Evolutionary conservation across 2,329 filamentous ascomycete species (phyloP).

Genomic region (Calonectria fujianensis): DNA sequence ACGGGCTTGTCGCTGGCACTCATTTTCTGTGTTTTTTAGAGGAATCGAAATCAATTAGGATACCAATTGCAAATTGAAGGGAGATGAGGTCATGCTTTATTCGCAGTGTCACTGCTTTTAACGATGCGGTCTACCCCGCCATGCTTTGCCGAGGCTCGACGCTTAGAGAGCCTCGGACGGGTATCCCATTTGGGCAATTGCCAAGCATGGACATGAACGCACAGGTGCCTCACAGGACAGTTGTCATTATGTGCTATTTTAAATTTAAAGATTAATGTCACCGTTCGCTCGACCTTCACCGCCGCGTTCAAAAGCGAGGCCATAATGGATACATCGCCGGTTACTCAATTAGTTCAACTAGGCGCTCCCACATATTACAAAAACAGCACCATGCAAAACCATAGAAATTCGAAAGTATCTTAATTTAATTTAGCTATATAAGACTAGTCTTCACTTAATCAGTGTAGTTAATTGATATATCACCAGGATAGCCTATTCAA

Average conservation of each 20-base stretch:
- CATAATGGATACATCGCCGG: background rate
- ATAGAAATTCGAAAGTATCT: background rate
- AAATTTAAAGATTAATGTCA: background rate
- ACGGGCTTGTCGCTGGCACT: slow-evolving; percentile 55
- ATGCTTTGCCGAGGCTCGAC: slow-evolving; percentile 31
- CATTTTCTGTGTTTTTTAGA: slow-evolving; percentile 20
- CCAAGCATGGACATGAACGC: background rate
- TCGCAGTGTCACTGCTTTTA: background rate
- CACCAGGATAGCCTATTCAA: background rate
- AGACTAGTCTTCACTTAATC: background rate
- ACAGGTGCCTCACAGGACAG: background rate
- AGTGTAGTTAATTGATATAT: too few species aligned
- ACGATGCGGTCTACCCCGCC: slow-evolving; percentile 25
- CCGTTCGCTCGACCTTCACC: background rate
- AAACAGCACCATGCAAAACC: background rate
- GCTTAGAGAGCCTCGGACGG: slow-evolving; percentile 21
- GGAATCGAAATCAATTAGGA: background rate
- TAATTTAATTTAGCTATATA: background rate
- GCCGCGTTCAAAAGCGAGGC: background rate
- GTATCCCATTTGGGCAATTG: slow-evolving; percentile 10
- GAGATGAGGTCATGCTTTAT: slow-evolving; percentile 1
- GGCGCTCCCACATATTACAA: background rate
- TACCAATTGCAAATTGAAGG: background rate
- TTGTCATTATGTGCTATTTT: background rate
- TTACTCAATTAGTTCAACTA: background rate